phyloP scores from a whole-genome alignment of 2,329 filamentous ascomycete species.

The Trichocomaceae sp. region DNA sequence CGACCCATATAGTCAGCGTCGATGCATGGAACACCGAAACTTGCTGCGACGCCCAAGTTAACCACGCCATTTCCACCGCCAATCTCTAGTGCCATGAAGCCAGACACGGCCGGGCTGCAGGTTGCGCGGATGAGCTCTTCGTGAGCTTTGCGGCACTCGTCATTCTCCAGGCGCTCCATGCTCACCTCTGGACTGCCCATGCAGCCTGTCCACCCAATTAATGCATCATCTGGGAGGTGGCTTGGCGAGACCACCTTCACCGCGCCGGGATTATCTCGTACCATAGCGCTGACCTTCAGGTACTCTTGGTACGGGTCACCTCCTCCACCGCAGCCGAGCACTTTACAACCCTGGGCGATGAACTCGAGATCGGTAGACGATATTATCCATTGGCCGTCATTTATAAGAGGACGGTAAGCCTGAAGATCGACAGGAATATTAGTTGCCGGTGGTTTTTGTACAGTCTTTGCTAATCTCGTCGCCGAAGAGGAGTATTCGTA shows the following conservation, averaged over 20 bases:
- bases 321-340: constrained; percentile 45
- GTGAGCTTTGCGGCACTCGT: constrained; percentile 43
- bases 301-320: constrained; percentile 40
- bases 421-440: constrained; percentile 19
- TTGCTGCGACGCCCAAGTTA: constrained; percentile 49
- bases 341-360: constrained; percentile 44
- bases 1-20: constrained; percentile 41
- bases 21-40: constrained; percentile 43
- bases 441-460: not conserved
- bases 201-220: constrained; percentile 35
- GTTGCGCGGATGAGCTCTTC: constrained; percentile 49
- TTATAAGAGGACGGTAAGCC: constrained; percentile 17
- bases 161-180: constrained; percentile 54
- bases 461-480: not conserved
- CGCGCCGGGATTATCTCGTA: constrained; percentile 25
- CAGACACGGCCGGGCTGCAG: constrained; percentile 42
- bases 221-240: constrained; percentile 46
- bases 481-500: not conserved
- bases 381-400: constrained; percentile 34
- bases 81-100: constrained; percentile 58
- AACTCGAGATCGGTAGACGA: constrained; percentile 42
- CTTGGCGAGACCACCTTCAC: constrained; percentile 48
- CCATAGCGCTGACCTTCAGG: constrained; percentile 13
- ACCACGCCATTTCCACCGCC: constrained; percentile 61
- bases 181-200: constrained; percentile 55